Conservation (phyloP, 1,284 basidiomycete species). For the Psilocybe mexicana region DNA sequence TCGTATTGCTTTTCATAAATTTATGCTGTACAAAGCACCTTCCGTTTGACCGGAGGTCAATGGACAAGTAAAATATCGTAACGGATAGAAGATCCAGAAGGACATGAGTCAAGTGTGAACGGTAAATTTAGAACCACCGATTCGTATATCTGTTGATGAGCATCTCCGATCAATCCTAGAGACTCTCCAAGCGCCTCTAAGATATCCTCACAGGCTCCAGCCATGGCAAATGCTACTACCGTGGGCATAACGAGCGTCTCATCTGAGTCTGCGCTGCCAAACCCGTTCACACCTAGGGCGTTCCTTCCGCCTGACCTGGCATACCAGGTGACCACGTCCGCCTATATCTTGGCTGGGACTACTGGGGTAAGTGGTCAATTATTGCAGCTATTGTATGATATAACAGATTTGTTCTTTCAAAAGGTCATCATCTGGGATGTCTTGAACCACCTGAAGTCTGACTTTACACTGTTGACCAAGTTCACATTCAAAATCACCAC, state of each 20-base stretch:
- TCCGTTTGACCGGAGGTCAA: too few species aligned
- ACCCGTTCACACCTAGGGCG: slow-evolving; percentile 15
- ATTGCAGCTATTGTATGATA: neutral
- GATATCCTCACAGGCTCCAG: too few species aligned
- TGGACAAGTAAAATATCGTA: too few species aligned
- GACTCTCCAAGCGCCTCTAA: too few species aligned
- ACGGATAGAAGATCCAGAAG: too few species aligned
- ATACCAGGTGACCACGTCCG: slow-evolving; percentile 7
- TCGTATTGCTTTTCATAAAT: too few species aligned
- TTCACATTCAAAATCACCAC: slow-evolving; percentile 23
- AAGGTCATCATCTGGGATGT: slow-evolving; percentile 34
- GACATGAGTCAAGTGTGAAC: too few species aligned
- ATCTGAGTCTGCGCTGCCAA: neutral
- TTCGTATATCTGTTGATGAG: too few species aligned
- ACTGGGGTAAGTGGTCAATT: slow-evolving; percentile 13
- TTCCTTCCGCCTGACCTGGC: slow-evolving; percentile 13
- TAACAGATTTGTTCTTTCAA: neutral
- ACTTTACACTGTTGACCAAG: slow-evolving; percentile 25
- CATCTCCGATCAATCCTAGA: too few species aligned
- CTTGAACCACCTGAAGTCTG: slow-evolving; percentile 23
- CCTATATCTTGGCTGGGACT: slow-evolving; percentile 12
- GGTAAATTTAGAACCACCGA: too few species aligned
- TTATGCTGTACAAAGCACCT: too few species aligned
- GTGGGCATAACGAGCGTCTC: neutral
- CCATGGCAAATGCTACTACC: too few species aligned